Percentiles rank a stretch among this genome's conserved stretches.
These are phyloP conservation scores for Geotrichum australiense DNA, from an alignment of 1,139 yeast species.

Conservation along the genomic window DNA sequence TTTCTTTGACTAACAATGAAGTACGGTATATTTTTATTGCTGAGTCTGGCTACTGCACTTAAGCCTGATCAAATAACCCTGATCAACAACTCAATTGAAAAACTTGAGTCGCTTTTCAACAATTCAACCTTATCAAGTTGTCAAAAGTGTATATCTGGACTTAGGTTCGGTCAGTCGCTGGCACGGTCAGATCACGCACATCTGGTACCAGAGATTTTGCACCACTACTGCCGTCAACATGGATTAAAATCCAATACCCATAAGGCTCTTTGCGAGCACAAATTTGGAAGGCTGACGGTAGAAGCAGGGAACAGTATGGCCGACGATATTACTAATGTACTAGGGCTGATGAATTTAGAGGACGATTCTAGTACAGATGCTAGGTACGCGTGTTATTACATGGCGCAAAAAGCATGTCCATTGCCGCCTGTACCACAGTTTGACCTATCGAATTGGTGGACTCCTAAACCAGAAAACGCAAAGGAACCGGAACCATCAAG, in stretches of 20 bases:
- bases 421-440: conserved; percentile 41
- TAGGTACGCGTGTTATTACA: conserved; percentile 47
- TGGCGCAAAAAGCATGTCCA: conserved; percentile 39
- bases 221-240: conserved; percentile 1
- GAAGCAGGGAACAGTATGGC: conserved; percentile 28
- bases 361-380: conserved; percentile 37
- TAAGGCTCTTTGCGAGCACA: neutral
- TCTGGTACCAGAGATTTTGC: neutral
- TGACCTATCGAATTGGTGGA: conserved; percentile 41
- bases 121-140: neutral
- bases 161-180: neutral
- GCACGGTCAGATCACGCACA: neutral
- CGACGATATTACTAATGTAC: conserved; percentile 42
- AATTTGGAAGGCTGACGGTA: conserved; percentile 1
- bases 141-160: neutral
- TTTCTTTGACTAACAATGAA: too few species aligned
- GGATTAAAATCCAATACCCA: neutral
- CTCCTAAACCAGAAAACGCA: conserved; percentile 27
- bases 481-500: conserved; percentile 34
- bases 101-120: neutral
- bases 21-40: too few species aligned
- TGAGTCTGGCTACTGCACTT: too few species aligned
- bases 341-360: conserved; percentile 37
- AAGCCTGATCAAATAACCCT: too few species aligned
- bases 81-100: too few species aligned